A percentile compares a stretch with the other conserved stretches of the same genome.
Evolutionary conservation across 352 stramenopile genomes (phyloP).

Genomic region (Thalassiosira mediterranea): DNA sequence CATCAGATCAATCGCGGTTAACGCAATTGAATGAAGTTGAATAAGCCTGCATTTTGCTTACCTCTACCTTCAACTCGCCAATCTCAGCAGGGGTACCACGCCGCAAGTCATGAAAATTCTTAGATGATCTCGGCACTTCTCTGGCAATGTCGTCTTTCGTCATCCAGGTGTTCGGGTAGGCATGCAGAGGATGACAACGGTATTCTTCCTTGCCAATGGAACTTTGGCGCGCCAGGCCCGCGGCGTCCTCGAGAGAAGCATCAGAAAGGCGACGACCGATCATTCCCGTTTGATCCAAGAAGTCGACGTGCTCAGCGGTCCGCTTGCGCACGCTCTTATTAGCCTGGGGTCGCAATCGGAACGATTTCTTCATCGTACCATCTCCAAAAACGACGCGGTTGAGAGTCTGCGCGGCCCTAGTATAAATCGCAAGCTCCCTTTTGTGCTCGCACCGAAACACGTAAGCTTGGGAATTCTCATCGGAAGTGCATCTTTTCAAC

Average conservation of each 20-base stretch:
- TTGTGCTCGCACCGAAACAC: conserved; percentile 18
- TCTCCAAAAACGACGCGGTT: background rate
- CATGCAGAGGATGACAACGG: conserved; percentile 50
- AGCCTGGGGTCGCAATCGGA: background rate
- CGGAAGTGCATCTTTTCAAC: conserved; percentile 8
- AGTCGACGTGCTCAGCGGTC: conserved; percentile 8
- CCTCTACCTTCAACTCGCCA: conserved; percentile 40
- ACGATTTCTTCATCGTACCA: background rate
- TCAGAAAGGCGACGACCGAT: too few species aligned
- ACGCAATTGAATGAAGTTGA: too few species aligned
- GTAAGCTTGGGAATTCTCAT: conserved; percentile 17
- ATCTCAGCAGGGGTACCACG: conserved; percentile 23
- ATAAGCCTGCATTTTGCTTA: too few species aligned
- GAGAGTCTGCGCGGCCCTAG: conserved; percentile 5
- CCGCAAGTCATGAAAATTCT: conserved; percentile 23
- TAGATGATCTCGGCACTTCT: conserved; percentile 14
- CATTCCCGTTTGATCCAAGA: conserved; percentile 9
- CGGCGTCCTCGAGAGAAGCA: conserved; percentile 1
- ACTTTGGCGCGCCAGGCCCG: background rate
- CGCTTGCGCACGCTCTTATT: conserved; percentile 3
- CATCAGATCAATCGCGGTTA: too few species aligned
- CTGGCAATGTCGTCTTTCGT: conserved; percentile 18
- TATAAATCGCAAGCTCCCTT: conserved; percentile 18
- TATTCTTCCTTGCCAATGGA: conserved; percentile 45
- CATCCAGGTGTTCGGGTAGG: conserved; percentile 57